Evolutionary conservation across 1,139 yeast genomes (phyloP), one percentile per base, ranked within the genome.

Genomic region (Fermentozyma sake): DNA sequence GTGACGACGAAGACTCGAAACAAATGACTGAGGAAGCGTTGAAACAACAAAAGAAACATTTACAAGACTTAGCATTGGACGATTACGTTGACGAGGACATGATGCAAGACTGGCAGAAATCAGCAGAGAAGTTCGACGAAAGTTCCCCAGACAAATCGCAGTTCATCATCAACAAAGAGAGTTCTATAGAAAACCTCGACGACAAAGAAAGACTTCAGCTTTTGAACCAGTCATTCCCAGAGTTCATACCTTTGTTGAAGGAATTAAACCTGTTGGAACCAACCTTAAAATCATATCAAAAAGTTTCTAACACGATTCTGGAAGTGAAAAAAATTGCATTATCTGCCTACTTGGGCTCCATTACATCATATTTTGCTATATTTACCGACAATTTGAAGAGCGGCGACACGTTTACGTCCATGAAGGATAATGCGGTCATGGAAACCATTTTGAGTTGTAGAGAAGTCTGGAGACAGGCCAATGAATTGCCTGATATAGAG

Each of bases 371-470:
- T 53, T 78, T 86, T 52, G 84, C 93, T 7, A 52, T 87, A 20
- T 72, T 87, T 39, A 55, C 73, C 22, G 77, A 76, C 20, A 65
- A 73, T 22, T 55, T 80, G 32, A 62, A 62, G 22, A 63, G 64
- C 22, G 74, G 68, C 4, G 82, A 77, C 29, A 67, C 68, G 6
- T 77, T 79, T 44, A 36, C 52, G 18, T 66, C 79, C 16, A 76
- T 89, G 80, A 86, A 83, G 44, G 93, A 84, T 32, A 89, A 81
- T 42, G 84, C 91, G 3, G 81, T 89, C 3, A 87, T 89, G 95
- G 89, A 84, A 46, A 72, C 81, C 17, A 80, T 89, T 23, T 63
- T 89, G 33, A 77, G 82, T 31, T 69, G 91, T 3, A 71, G 93
- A 41, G 96, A 87, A 50, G 70, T 83, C n/a, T 89, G 96, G 96